Evolutionary conservation across 73 alveolate genomes (phyloP), one percentile per base, ranked within the genome.

Genomic region (Urostyla sp.): DNA sequence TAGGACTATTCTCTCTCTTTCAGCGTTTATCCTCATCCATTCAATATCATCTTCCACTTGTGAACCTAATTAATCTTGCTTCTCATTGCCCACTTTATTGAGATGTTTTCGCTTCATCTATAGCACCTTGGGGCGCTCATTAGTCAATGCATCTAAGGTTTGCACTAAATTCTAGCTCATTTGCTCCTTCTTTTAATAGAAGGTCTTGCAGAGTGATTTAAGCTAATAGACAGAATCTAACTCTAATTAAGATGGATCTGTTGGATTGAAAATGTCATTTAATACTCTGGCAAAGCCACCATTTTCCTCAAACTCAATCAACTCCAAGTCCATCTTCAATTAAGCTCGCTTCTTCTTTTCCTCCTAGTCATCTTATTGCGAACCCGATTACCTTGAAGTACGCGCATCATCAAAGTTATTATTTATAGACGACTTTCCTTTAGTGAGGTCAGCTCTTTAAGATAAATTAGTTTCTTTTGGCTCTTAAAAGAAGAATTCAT

Each of bases 221-320:
- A 83, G 87, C 51, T 83, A 48, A 52, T 51, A 73, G 0, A 73
- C 91, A 21, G 86, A 73, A 34, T 83, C 91, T 6, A 83, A 61
- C 72, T 83, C 91, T 35, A 83, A 57, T 20, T 80, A 51, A 23
- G 69, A 75, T 21, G 24, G 7, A 45, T 83, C 91, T 26, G 20
- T 27, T 0, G 91, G 91, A 36, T 72, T 72, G 54, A 83, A 83
- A 24, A 83, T 53, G 13, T 83, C 84, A 32, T 72, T 72, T 3
- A 83, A 54, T 0, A 83, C 72, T 27, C 49, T 54, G 0, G 91
- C 86, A 56, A 83, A 44, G 3, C 91, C 91, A 45, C 91, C 91
- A 55, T 73, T 52, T 45, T 83, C 91, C 35, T 83, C 91, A 46
- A 83, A 83, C 37, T 83, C 91, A 8, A 75, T 57, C 1, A 83